Evolutionary conservation across 2,329 filamentous ascomycete species (phyloP).

Genomic region (Incumbomyces lentus): DNA sequence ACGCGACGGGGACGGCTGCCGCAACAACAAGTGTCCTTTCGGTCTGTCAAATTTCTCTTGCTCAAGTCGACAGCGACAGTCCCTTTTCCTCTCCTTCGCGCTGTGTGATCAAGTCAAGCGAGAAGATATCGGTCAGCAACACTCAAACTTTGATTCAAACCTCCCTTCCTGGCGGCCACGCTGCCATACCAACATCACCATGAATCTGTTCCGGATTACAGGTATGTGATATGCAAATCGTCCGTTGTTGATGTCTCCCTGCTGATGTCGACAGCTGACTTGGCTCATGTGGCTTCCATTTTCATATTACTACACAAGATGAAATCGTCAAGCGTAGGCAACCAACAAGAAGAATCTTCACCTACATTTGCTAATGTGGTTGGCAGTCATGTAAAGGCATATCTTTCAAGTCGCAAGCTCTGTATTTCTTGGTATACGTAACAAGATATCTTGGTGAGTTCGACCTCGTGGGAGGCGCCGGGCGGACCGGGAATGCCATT

Average conservation of each 20-base stretch:
- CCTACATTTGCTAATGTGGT: not conserved
- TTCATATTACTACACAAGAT: slow-evolving; percentile 95
- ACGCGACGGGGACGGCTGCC: too few relatives aligned
- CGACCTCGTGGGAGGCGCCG: not conserved
- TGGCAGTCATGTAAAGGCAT: slow-evolving; percentile 92
- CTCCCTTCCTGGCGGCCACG: slow-evolving; percentile 6
- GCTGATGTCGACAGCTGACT: slow-evolving; percentile 54
- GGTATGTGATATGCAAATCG: slow-evolving; percentile 37
- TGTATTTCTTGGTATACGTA: slow-evolving; percentile 89
- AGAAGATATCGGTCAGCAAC: too few relatives aligned
- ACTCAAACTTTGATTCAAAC: too few relatives aligned
- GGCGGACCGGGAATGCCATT: slow-evolving; percentile 13
- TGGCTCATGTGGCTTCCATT: slow-evolving; percentile 91
- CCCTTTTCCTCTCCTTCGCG: too few relatives aligned
- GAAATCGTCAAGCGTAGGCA: slow-evolving; percentile 72
- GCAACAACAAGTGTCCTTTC: too few relatives aligned
- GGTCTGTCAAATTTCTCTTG: too few relatives aligned
- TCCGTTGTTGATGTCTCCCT: not conserved
- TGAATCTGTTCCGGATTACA: slow-evolving; percentile 62
- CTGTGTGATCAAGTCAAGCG: too few relatives aligned
- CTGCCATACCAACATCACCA: slow-evolving; percentile 28
- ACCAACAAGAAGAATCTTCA: slow-evolving; percentile 12
- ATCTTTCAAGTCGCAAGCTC: slow-evolving; percentile 95
- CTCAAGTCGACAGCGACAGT: too few relatives aligned
- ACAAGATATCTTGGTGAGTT: slow-evolving; percentile 74